Evolutionary conservation across 2,329 filamentous ascomycete species (phyloP).

Genomic region (Colletotrichum cuscutae): DNA sequence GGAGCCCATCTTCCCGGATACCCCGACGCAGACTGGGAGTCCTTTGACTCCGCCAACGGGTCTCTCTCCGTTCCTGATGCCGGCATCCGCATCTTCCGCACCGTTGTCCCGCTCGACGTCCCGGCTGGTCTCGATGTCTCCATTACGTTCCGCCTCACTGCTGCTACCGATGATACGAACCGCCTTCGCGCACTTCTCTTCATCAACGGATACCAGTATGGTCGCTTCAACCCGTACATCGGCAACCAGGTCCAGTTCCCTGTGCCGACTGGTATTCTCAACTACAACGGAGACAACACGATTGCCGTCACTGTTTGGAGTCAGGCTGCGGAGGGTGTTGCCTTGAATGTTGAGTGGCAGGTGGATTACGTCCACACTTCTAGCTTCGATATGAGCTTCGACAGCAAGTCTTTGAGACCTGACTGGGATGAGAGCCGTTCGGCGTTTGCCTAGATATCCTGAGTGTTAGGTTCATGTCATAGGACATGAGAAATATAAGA

Average conservation of each 20-base stretch:
- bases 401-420: constrained; percentile 59
- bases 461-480: not conserved
- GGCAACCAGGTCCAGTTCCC: constrained; percentile 71
- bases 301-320: constrained; percentile 69
- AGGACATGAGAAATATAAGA: not conserved
- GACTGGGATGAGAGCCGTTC: constrained; percentile 56
- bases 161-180: constrained; percentile 51
- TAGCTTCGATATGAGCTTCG: constrained; percentile 61
- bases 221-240: constrained; percentile 67
- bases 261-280: constrained; percentile 67
- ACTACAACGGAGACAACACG: constrained; percentile 68
- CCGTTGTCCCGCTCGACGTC: constrained; percentile 59
- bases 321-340: constrained; percentile 62
- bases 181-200: constrained; percentile 64
- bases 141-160: constrained; percentile 63
- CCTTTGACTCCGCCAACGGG: constrained; percentile 41
- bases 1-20: constrained; percentile 69
- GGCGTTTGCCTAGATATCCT: constrained; percentile 42
- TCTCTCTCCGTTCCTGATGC: constrained; percentile 56
- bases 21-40: constrained; percentile 56
- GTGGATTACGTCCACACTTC: constrained; percentile 65
- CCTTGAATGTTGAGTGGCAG: constrained; percentile 60
- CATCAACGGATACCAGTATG: constrained; percentile 74
- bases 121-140: constrained; percentile 64
- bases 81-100: constrained; percentile 67